Evolutionary conservation across 768 basidiomycete genomes (phyloP), one percentile per base, ranked within the genome.

Genomic region (Leccinum broughii): DNA sequence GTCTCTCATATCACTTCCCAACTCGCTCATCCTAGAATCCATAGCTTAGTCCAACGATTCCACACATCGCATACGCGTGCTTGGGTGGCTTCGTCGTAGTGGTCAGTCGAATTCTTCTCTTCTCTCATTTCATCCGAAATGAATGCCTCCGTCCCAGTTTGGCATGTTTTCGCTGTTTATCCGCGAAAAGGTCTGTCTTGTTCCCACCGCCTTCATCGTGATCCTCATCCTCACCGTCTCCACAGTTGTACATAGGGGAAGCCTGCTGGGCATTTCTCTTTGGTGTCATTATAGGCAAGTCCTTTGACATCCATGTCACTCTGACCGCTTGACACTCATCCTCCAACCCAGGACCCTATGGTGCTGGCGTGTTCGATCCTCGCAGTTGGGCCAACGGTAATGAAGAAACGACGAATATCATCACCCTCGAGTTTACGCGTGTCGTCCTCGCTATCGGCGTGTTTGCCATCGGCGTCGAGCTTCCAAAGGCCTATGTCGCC

Each of bases 391-490:
- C 83, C 1, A 74, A 74, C 20, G 77, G 76, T 5, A 65, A 78
- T 55, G 78, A 79, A 4, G 77, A 81, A 34, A 67, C 69, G 2
- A 77, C 81, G 11, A 92, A 98, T 75, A 76, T 78, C 24, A 91
- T 99, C 60, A 95, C 93, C 1, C 82, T 99, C 60, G 97, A 99
- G 75, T 69, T 86, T 58, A 95, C 93, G 9, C 84, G 97, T 15
- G 87, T 98, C 58, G 90, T 98, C 50, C 85, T 99, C 34, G 97
- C 96, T 15, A 90, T 98, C 56, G 94, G 94, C 20, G 96, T 99
- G 0, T 99, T 99, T 72, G 96, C 96, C 8, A 93, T 99, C 56
- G 97, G 97, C 15, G 97, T 98, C 24, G 97, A 99, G 71, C 80
- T 98, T 71, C 97, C 97, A 24, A 94, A 95, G 77, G 92, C 92